A percentile compares a stretch with the other conserved stretches of the same genome.
Conservation (phyloP, 805 yeast species). For the Candida manassasensis region DNA sequence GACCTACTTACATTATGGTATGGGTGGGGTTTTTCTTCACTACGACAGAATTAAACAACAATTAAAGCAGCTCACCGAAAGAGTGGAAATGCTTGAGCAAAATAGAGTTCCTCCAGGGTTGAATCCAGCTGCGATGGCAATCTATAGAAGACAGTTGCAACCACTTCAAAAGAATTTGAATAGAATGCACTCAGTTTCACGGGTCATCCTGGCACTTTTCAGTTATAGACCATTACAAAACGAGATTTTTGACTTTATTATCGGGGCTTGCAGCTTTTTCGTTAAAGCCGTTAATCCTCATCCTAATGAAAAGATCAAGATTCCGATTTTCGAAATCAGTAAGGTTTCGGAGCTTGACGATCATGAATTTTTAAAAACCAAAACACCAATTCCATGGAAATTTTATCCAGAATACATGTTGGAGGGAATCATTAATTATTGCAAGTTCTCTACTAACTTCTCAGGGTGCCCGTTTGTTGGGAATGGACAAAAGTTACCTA, state of each 20-base stretch:
- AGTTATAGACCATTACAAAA: conserved; percentile 52
- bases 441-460: conserved; percentile 56
- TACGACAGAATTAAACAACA: conserved; percentile 51
- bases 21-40: conserved; percentile 66
- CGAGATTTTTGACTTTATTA: conserved; percentile 69
- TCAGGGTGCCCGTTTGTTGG: conserved; percentile 52
- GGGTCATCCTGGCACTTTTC: conserved; percentile 62
- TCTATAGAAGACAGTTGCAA: conserved; percentile 41
- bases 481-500: conserved; percentile 47
- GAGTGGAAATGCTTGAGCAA: conserved; percentile 43
- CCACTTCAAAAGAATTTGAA: conserved; percentile 36
- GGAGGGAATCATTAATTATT: conserved; percentile 75
- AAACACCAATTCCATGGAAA: conserved; percentile 73
- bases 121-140: conserved; percentile 21
- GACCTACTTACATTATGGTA: conserved; percentile 81
- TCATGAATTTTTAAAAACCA: conserved; percentile 59
- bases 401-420: conserved; percentile 81
- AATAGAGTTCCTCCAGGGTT: conserved; percentile 22
- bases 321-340: conserved; percentile 53
- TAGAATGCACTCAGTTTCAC: conserved; percentile 39
- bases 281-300: conserved; percentile 68
- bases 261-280: conserved; percentile 71
- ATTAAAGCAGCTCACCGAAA: conserved; percentile 45
- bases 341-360: conserved; percentile 69
- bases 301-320: conserved; percentile 46